Conservation (phyloP, 305 asterid species). For the Plantago coronopus region DNA sequence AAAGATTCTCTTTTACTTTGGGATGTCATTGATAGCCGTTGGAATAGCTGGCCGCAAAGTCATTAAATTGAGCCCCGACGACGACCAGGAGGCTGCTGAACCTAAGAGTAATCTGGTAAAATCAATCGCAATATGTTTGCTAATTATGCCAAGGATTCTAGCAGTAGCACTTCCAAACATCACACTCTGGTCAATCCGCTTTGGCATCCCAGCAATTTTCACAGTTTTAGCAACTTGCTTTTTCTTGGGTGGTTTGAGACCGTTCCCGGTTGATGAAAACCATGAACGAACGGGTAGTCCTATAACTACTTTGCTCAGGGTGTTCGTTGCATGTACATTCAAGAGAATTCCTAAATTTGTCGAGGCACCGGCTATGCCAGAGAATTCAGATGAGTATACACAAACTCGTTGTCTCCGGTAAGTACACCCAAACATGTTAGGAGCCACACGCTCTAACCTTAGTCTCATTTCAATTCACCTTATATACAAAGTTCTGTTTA, state of each 20-base stretch:
- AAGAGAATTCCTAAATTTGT: conserved; percentile 15
- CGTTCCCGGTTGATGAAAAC: conserved; percentile 28
- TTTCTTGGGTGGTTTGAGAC: conserved; percentile 37
- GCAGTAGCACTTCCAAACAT: conserved; percentile 38
- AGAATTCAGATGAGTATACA: not conserved
- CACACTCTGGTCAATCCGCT: conserved; percentile 41
- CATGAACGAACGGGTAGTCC: conserved; percentile 23
- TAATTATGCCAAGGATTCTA: not conserved
- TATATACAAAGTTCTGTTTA: too few relatives aligned
- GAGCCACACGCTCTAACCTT: too few relatives aligned
- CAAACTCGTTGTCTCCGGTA: conserved; percentile 32
- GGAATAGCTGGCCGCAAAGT: conserved; percentile 26
- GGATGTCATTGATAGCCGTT: conserved; percentile 33
- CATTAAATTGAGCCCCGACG: not conserved
- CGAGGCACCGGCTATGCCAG: conserved; percentile 8
- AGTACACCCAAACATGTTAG: too few relatives aligned
- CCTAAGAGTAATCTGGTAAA: too few relatives aligned
- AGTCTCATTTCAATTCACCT: too few relatives aligned
- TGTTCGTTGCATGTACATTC: conserved; percentile 33
- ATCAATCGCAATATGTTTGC: too few relatives aligned
- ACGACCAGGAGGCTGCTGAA: too few relatives aligned
- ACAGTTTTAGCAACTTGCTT: too few relatives aligned
- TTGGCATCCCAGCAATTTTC: conserved; percentile 47
- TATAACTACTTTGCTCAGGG: conserved; percentile 27
- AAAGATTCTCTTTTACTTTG: conserved; percentile 35